Percentiles rank a stretch among this genome's conserved stretches.
Evolutionary conservation across 2,329 filamentous ascomycete species (phyloP).

Genomic region (Colletotrichum gigasporum): DNA sequence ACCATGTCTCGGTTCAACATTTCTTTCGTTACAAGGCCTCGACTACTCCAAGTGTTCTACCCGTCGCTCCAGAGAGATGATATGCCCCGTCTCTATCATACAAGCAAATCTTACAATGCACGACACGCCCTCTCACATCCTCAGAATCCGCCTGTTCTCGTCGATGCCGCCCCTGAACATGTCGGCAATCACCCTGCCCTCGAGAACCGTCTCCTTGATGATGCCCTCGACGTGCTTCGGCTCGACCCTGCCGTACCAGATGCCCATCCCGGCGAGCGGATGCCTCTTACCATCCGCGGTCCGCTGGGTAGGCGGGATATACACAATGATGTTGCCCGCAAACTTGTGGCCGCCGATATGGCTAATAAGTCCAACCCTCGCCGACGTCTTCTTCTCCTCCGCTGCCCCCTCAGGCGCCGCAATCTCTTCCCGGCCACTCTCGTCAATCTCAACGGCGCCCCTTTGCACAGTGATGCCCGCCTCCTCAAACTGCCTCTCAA

Average conservation of each 20-base stretch:
- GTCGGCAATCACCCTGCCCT: constrained; percentile 74
- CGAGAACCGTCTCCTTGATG: constrained; percentile 73
- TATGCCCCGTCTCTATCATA: not conserved
- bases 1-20: too few relatives aligned
- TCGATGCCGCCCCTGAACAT: constrained; percentile 77
- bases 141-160: constrained; percentile 60
- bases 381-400: constrained; percentile 46
- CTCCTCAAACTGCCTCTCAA: constrained; percentile 66
- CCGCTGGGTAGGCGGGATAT: constrained; percentile 69
- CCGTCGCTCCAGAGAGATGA: not conserved
- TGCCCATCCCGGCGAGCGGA: constrained; percentile 73
- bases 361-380: constrained; percentile 75
- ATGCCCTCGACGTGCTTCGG: constrained; percentile 81
- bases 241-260: constrained; percentile 86
- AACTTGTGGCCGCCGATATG: constrained; percentile 89
- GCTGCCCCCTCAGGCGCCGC: constrained; percentile 17
- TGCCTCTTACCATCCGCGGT: constrained; percentile 55
- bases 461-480: constrained; percentile 59
- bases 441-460: constrained; percentile 52
- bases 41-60: too few relatives aligned
- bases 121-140: constrained; percentile 39
- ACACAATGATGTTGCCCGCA: constrained; percentile 85
- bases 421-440: constrained; percentile 32
- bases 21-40: too few relatives aligned
- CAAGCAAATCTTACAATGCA: not conserved